Evolutionary conservation across 2,329 filamentous ascomycete genomes (phyloP).

Genomic region (Mycosphaerelloides madeirae): DNA sequence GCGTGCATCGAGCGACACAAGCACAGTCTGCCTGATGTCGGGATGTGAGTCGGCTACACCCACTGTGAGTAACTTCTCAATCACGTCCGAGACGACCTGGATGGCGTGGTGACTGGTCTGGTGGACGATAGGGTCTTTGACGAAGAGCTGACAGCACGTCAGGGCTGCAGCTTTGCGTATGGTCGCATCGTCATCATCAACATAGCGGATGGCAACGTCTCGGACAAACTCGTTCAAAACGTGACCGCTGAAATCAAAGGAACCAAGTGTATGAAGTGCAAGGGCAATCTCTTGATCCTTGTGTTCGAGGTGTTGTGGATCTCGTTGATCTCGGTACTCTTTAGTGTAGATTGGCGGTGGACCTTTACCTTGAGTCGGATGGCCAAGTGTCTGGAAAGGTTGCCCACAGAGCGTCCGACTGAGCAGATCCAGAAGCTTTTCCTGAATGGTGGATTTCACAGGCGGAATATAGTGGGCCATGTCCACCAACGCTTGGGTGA

Average conservation of each 20-base stretch:
- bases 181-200: conserved; percentile 90
- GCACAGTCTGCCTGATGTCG: conserved; percentile 81
- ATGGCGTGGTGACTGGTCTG: conserved; percentile 96
- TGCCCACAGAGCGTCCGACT: conserved; percentile 90
- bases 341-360: conserved; percentile 72
- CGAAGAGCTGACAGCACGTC: conserved; percentile 96
- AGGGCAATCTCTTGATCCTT: conserved; percentile 84
- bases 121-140: conserved; percentile 93
- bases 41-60: conserved; percentile 86
- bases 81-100: conserved; percentile 95
- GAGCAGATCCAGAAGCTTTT: conserved; percentile 87
- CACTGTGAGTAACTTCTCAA: conserved; percentile 91
- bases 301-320: conserved; percentile 72
- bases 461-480: conserved; percentile 99
- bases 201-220: conserved; percentile 95
- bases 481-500: conserved; percentile 92
- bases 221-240: conserved; percentile 97
- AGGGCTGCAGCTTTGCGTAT: conserved; percentile 91
- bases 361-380: conserved; percentile 78
- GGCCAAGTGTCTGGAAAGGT: conserved; percentile 86
- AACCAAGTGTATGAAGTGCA: conserved; percentile 91
- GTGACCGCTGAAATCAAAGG: conserved; percentile 89
- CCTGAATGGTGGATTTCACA: conserved; percentile 87
- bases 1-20: conserved; percentile 82
- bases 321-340: conserved; percentile 69